These are phyloP conservation scores for Aspergillus ustus DNA, from an alignment of 2,329 filamentous ascomycete species.

Conservation along the genomic window DNA sequence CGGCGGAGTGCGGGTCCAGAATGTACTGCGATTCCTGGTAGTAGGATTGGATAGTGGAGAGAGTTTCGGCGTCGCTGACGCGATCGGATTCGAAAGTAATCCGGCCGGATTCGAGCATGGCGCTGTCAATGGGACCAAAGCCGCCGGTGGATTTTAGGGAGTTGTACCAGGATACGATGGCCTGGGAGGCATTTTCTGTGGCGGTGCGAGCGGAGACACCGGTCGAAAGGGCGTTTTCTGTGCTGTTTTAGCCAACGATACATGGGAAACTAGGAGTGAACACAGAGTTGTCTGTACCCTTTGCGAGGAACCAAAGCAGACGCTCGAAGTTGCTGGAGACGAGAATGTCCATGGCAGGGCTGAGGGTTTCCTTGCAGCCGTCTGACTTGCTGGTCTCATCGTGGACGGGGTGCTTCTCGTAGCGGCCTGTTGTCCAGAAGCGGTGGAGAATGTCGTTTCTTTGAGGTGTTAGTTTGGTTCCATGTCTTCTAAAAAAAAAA, in stretches of 20 bases:
- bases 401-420: background rate
- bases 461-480: background rate
- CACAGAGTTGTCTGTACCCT: background rate
- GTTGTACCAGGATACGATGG: constrained; percentile 16
- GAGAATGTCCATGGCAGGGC: constrained; percentile 96
- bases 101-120: constrained; percentile 61
- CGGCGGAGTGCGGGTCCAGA: constrained; percentile 89
- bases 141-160: background rate
- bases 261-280: constrained; percentile 34
- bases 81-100: constrained; percentile 80
- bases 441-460: constrained; percentile 90
- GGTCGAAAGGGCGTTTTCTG: constrained; percentile 47
- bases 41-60: constrained; percentile 66
- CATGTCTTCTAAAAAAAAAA: background rate
- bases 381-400: constrained; percentile 54
- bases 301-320: constrained; percentile 83
- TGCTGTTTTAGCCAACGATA: background rate
- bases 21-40: constrained; percentile 69
- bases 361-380: constrained; percentile 87
- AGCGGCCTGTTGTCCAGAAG: constrained; percentile 61
- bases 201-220: constrained; percentile 66
- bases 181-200: constrained; percentile 17
- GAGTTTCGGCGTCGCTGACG: constrained; percentile 66
- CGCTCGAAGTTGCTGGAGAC: constrained; percentile 97
- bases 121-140: constrained; percentile 8